These are phyloP conservation scores for Schizopora paradoxa DNA, from an alignment of 1,284 basidiomycete species.

Conservation along the genomic window DNA sequence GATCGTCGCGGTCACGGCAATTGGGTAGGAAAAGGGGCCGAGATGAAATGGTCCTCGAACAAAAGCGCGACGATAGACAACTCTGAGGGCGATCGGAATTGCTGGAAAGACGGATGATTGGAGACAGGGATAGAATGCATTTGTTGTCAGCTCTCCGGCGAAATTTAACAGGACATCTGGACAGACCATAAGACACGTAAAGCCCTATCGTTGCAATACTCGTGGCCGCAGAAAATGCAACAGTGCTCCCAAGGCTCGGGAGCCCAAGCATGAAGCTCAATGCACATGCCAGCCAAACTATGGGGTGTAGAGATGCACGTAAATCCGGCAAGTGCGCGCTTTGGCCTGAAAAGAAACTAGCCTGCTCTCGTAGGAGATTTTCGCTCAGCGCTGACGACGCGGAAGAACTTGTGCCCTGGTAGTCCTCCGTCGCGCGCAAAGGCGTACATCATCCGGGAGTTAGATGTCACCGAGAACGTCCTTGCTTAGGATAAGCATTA, in stretches of 20 bases:
- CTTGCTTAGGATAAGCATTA: conserved; percentile 24
- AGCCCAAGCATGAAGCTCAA: conserved; percentile 69
- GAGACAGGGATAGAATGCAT: too few relatives aligned
- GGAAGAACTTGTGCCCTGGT: conserved; percentile 61
- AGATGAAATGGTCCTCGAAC: conserved; percentile 69
- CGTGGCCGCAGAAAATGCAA: conserved; percentile 71
- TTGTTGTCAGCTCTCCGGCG: too few relatives aligned
- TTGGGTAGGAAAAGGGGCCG: conserved; percentile 50
- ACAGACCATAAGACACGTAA: conserved; percentile 63
- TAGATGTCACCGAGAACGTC: conserved; percentile 71
- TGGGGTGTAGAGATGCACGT: not conserved
- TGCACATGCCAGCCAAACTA: conserved; percentile 73
- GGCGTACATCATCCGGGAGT: conserved; percentile 77
- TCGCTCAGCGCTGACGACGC: conserved; percentile 52
- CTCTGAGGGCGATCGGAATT: conserved; percentile 62
- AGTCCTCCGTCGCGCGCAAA: conserved; percentile 69
- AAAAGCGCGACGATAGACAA: conserved; percentile 56
- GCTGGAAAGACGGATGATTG: conserved; percentile 25
- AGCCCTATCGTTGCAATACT: conserved; percentile 73
- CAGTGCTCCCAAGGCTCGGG: conserved; percentile 63
- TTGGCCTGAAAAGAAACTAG: conserved; percentile 27
- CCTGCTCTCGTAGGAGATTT: conserved; percentile 65
- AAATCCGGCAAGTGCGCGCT: too few relatives aligned
- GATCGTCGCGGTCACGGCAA: conserved; percentile 47
- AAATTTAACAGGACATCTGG: too few relatives aligned